Evolutionary conservation across 2,329 filamentous ascomycete species (phyloP), one percentile per base, ranked within the genome.

Genomic region (Ustilaginoidea virens): DNA sequence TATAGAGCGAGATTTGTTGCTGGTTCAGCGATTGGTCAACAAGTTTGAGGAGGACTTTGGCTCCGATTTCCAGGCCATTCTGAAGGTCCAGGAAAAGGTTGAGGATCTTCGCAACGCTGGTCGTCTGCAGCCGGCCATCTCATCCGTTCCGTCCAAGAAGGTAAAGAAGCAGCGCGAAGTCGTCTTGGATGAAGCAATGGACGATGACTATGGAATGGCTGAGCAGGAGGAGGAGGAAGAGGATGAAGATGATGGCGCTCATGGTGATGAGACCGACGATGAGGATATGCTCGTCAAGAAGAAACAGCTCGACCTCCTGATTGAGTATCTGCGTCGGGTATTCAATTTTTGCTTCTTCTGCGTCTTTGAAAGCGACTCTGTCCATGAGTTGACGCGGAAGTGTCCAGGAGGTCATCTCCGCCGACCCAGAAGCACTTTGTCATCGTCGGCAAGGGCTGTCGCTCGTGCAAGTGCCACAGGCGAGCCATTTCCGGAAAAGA

Each of bases 281-380:
- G 83, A 93, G 46, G 83, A 94, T 23, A 61, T 94, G 22, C 53
- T 94, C 31, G 69, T 76, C 23, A 90, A 92, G 64, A 96, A 96
- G 69, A 96, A 98, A 63, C 86, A 90, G 46, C 71, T 98, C 28
- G 90, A 98, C 55, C 64, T 98, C 20, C 67, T 93, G 52, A 90
- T 96, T 30, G 90, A 98, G 56, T 98, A 98, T 51, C 67, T 98
- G 34, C 83, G 90, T 29, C 77, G 90, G 11, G 90, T 98, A 29
- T 92, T 92, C 66, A 94, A 90, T 56, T 96, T 98, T 58, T 98
- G 90, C 61, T 94, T 98, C 63, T 98, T 96, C 61, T 98, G 90
- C 51, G 92, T 98, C 5, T 96, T 98, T 42, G 90, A 98, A 56
- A 90, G 85, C 47, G 90, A 98, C 52, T 96, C 87, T 0, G 77